Evolutionary conservation across 192 early-diverging fungal genomes (phyloP), one percentile per base, ranked within the genome.

Genomic region (Coemansia sp.): DNA sequence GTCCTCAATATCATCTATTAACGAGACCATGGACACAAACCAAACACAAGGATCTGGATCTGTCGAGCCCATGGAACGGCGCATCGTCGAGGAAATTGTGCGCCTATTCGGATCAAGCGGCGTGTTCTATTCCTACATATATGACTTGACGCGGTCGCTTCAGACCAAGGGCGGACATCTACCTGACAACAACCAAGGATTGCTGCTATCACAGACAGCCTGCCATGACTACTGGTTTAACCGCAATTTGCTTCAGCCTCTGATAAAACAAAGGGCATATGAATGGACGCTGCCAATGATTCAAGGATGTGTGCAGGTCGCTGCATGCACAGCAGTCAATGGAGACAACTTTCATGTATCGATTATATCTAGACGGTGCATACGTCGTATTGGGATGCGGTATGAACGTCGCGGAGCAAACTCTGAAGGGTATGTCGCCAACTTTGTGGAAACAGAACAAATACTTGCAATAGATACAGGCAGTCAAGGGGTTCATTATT

Each of bases 381-480:
- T 72, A 36, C 75, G 64, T 40, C 69, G 76, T 37, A 62, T 77
- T 67, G 93, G 94, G 32, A 85, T 93, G 51, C 89, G 97, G 18
- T 99, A 95, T 73, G 90, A 98, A 66, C 84, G 90, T 8, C 87
- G 97, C 54, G 96, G 97, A 39, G 86, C 95, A 26, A 91, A 99
- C 79, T 88, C 89, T 39, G 51, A 88, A 16, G 97, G 96, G 3
- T 76, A 92, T 63, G 92, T 94, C 3, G 91, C 97, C 39, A 99
- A 99, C 84, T 98, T 90, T 87, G 96, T 98, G 0, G 97, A 99
- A 74, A 98, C 95, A 4, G 96, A 99, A 73, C 95, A 97, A 80
- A 80, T 98, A 21, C 73, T 97, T 5, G 71, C 86, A 12, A 77
- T 88, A n/a, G 84, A 86, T 15, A 47, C 61, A 4, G 41, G 55